Evolutionary conservation across 768 basidiomycete genomes (phyloP).

Genomic region (Serendipita sp.): DNA sequence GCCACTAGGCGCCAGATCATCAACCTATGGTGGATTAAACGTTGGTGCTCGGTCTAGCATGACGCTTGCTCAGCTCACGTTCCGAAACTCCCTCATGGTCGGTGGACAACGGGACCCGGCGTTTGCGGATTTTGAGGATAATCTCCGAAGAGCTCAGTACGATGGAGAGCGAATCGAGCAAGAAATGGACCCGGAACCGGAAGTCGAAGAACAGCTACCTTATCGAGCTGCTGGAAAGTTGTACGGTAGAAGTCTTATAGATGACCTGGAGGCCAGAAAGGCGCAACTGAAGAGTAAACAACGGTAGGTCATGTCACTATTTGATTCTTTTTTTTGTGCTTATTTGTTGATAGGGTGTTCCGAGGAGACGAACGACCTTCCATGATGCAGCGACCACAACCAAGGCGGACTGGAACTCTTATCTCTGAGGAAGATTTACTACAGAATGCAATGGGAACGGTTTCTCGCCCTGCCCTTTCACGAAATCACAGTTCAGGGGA

Average conservation of each 20-base stretch:
- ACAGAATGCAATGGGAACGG: constrained; percentile 29
- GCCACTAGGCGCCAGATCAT: constrained; percentile 50
- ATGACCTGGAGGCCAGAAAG: constrained; percentile 74
- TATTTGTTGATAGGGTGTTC: constrained; percentile 45
- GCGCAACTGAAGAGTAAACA: constrained; percentile 66
- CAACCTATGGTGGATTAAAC: constrained; percentile 43
- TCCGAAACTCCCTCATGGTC: constrained; percentile 62
- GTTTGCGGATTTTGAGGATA: constrained; percentile 41
- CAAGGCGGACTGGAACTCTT: constrained; percentile 44
- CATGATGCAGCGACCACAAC: constrained; percentile 68
- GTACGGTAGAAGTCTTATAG: constrained; percentile 79
- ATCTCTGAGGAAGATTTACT: constrained; percentile 55
- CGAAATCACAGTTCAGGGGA: neutral
- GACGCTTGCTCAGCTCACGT: constrained; percentile 66
- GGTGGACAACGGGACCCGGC: constrained; percentile 50
- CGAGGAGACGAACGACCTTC: constrained; percentile 76
- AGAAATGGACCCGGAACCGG: constrained; percentile 23
- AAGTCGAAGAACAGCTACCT: constrained; percentile 22
- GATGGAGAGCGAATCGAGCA: constrained; percentile 67
- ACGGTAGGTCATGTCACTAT: constrained; percentile 34
- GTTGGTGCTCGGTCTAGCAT: constrained; percentile 63
- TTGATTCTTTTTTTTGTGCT: constrained; percentile 6
- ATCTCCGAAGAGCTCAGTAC: constrained; percentile 52
- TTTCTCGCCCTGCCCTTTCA: constrained; percentile 27
- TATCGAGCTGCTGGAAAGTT: constrained; percentile 61